Evolutionary conservation across 148 eudicot genomes (phyloP).

Genomic region (Mesembryanthemum crystallinum): DNA sequence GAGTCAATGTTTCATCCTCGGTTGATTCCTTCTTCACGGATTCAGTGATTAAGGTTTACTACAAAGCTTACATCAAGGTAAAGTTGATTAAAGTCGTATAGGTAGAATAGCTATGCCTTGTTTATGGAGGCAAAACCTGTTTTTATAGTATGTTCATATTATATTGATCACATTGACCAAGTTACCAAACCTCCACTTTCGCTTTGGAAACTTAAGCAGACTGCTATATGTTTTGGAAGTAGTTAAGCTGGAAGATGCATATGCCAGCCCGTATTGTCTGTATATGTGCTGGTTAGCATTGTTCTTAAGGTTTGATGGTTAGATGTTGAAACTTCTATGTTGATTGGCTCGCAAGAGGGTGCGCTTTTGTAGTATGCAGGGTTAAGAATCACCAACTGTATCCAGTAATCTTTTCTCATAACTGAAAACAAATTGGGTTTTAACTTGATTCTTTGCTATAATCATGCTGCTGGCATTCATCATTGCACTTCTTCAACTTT

Average conservation of each 20-base stretch:
- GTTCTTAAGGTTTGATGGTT: neutral
- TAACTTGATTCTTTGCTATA: neutral
- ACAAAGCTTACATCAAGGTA: conserved; percentile 51
- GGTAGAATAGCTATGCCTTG: neutral
- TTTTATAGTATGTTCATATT: neutral
- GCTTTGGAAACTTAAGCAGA: neutral
- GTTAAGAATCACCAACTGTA: neutral
- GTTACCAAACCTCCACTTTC: neutral
- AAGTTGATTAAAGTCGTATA: neutral
- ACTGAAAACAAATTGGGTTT: neutral
- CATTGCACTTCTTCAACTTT: neutral
- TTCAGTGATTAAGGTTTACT: conserved; percentile 38
- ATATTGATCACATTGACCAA: neutral
- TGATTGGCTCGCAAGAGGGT: neutral
- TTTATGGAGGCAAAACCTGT: neutral
- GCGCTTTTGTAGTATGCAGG: neutral
- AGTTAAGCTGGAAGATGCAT: neutral
- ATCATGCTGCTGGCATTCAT: neutral
- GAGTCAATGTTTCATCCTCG: conserved; percentile 38
- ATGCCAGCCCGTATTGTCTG: neutral
- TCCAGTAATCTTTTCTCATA: neutral
- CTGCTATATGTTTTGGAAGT: neutral
- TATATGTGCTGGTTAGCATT: neutral
- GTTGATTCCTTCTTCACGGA: conserved; percentile 48
- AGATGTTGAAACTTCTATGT: neutral